Evolutionary conservation across 2,329 filamentous ascomycete genomes (phyloP).

Genomic region (Zasmidium angulare): DNA sequence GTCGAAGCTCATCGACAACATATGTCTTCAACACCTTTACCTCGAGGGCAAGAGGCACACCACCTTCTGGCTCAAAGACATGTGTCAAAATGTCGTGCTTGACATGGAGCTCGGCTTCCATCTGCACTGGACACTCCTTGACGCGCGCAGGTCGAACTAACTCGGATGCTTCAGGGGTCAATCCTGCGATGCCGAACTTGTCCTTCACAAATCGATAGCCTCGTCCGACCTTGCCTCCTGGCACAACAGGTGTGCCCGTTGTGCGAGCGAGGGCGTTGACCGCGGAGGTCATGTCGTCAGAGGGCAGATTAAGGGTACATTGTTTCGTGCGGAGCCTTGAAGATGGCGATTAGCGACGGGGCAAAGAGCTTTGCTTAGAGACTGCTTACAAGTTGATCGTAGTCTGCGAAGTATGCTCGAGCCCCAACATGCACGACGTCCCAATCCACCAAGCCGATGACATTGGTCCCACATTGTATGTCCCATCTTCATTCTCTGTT

Average conservation of each 20-base stretch:
- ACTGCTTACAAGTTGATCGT: slow-evolving; percentile 3
- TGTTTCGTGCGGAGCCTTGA: slow-evolving; percentile 6
- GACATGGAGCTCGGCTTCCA: slow-evolving; percentile 6
- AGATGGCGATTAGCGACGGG: neutral
- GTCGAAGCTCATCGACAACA: slow-evolving; percentile 6
- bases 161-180: slow-evolving; percentile 1
- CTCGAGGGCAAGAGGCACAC: neutral
- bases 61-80: neutral
- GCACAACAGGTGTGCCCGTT: slow-evolving; percentile 4
- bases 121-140: slow-evolving; percentile 9
- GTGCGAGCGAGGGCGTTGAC: slow-evolving; percentile 10
- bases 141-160: slow-evolving; percentile 3
- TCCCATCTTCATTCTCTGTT: slow-evolving; percentile 40
- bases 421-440: slow-evolving; percentile 45
- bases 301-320: slow-evolving; percentile 8
- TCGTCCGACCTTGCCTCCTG: neutral
- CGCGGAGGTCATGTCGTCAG: slow-evolving; percentile 5
- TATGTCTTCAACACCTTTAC: slow-evolving; percentile 6
- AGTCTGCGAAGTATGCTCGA: slow-evolving; percentile 23
- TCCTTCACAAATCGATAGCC: slow-evolving; percentile 7
- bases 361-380: too few species aligned
- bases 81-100: neutral
- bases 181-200: slow-evolving; percentile 2
- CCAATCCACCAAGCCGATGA: slow-evolving; percentile 50
- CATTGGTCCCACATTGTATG: slow-evolving; percentile 44